Percentiles rank a stretch among this genome's conserved stretches.
These are phyloP conservation scores for Nicotiana undulata DNA, from an alignment of 257 asterid genomes.

Conservation along the genomic window DNA sequence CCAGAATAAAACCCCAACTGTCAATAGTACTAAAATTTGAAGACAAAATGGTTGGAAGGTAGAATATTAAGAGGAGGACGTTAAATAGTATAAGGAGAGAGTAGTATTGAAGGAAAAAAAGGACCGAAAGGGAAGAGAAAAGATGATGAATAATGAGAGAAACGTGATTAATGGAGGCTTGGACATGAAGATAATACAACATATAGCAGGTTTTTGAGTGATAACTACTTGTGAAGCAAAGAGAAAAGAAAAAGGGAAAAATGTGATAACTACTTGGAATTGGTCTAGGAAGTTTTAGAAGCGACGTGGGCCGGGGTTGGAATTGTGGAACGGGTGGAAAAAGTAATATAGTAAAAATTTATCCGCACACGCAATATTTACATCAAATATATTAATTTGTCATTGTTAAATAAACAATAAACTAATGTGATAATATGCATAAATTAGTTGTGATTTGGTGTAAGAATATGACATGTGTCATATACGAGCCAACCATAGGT, in stretches of 20 bases:
- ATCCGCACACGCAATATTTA: too few relatives aligned
- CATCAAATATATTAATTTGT: too few relatives aligned
- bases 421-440: too few relatives aligned
- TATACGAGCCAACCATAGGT: too few relatives aligned
- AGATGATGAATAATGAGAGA: not conserved
- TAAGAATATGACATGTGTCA: too few relatives aligned
- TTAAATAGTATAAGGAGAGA: not conserved
- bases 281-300: not conserved
- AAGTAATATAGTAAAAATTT: not conserved
- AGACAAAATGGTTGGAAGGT: not conserved
- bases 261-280: not conserved
- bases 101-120: not conserved
- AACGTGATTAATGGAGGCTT: not conserved
- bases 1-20: not conserved
- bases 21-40: not conserved
- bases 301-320: not conserved
- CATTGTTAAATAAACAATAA: too few relatives aligned
- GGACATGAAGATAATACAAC: not conserved
- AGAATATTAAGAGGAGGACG: not conserved
- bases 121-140: not conserved
- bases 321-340: too few relatives aligned
- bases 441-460: too few relatives aligned
- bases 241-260: too few relatives aligned
- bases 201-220: not conserved
- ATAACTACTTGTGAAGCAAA: not conserved